phyloP scores from a whole-genome alignment of 192 early-diverging fungal genomes.

The Coemansia sp. region DNA sequence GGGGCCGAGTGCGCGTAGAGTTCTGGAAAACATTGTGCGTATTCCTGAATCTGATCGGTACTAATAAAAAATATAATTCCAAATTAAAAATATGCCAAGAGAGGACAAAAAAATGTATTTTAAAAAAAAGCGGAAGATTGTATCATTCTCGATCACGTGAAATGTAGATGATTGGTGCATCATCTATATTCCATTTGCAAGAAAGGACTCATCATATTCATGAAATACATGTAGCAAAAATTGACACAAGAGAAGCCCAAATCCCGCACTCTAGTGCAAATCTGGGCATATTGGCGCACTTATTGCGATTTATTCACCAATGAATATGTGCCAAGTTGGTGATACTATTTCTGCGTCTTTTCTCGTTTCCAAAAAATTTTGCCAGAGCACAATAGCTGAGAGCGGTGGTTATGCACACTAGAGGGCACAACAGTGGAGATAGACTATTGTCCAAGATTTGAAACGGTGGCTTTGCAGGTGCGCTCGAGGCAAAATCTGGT shows the following conservation, averaged over 20 bases:
- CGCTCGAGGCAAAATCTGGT: constrained; percentile 7
- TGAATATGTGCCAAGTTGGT: neutral
- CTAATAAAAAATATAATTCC: constrained; percentile 5
- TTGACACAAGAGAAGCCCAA: too few relatives aligned
- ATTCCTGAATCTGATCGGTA: neutral
- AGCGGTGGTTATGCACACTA: neutral
- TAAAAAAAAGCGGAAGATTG: neutral
- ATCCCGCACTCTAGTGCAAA: too few relatives aligned
- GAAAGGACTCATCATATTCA: too few relatives aligned
- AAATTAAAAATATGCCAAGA: neutral
- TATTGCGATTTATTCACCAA: neutral
- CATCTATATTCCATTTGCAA: too few relatives aligned
- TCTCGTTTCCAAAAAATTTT: neutral
- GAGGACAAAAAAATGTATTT: neutral
- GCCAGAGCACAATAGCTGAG: constrained; percentile 2
- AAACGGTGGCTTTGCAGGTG: constrained; percentile 6
- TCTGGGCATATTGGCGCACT: neutral
- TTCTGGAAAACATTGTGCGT: constrained; percentile 27
- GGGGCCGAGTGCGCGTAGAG: constrained; percentile 17
- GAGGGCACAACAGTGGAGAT: neutral
- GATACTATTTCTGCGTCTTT: constrained; percentile 5
- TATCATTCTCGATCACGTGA: neutral
- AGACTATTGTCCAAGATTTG: neutral
- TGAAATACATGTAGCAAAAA: too few relatives aligned
- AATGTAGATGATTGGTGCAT: neutral